Base-by-base conservation (phyloP, 768 basidiomycete genomes). In the Suillus placidus region DNA sequence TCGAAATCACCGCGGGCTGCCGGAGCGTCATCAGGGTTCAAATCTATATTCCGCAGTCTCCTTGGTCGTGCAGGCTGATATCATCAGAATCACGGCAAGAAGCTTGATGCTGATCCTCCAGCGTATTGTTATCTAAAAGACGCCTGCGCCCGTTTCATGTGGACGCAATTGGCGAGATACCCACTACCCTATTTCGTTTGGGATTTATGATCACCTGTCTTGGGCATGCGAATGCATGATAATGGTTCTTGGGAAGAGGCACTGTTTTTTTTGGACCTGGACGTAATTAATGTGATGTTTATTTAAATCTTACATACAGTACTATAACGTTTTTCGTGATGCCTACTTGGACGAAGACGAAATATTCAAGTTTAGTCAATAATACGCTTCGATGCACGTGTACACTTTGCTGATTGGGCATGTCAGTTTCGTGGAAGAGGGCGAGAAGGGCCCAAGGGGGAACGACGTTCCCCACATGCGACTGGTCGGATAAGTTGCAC, bases 1-100 rank as follows among this genome's bases (percentile, higher is more conserved):
- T 18, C 18, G 57, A 40, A 40, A 30, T 60, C 26, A 32, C 37
- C 58, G 40, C 58, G 26, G 40, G 40, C 40, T 14, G 9, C 16
- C 16, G 16, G 23, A 16, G 8, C 8, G 3, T 32, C 40, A 0
- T 60, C 58, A 42, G 26, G 38, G 18, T 42, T 60, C 23, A 60
- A 42, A 60, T 60, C 58, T 60, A 20, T 60, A 20, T 12, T 60
- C 7, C 40, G 58, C 58, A 60, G 6, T 60, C 40, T 60, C 18
- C 9, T 60, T 20, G 38, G 40, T 10, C 58, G 58, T 13, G 10
- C 23, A 26, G 23, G 23, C 18, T 60, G 40, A 42, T n/a, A 13
- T 13, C 34, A n/a, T 20, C 32, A 55, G 54, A 18, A 32, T 18
- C 10, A 20, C 2, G 18, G 20, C 54, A 2, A 55, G 54, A 55